Evolutionary conservation across 306 rosid species (phyloP), one percentile per base, ranked within the genome.

Genomic region (Astragalus glycyphyllos): DNA sequence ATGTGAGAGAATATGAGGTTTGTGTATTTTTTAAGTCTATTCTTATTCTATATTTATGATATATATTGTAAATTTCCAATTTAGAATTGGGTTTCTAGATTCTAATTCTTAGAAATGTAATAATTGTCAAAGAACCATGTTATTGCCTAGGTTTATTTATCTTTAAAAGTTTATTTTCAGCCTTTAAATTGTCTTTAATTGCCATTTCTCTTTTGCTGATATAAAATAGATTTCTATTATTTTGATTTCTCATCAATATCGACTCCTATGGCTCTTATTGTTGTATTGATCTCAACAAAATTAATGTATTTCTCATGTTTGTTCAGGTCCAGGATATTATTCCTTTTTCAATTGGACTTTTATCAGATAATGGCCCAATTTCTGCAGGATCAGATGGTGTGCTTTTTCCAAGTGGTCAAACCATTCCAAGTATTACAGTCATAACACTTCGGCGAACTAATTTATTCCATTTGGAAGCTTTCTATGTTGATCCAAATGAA

Each of bases 1-100:
- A 89, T 13, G 99, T 89, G 79, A 82, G 86, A 84, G 99, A 95
- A 41, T 95, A 89, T 10, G 96, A 95, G 97, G 99, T 95, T 63
- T 77, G 96, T 86, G 50, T 57, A 2, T 34, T 34, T 70, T 38
- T 63, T 55, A 47, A 11, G 11, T 65, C 42, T 26, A 70, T 77
- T 75, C 77, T 65, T 45, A 34, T 49, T 69, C 51, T 14, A 14
- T 15, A 6, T 44, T 16, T 53, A 15, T 49, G 54, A 73, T 55
- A 44, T 65, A 29, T 32, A 42, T 63, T 71, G 72, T 50, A 58
- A 26, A 48, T 38, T 38, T 38, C 37, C 61, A 56, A 45, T 58
- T 66, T 38, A 47, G 68, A 56, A 44, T 58, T 66, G 46, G 49
- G 67, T 67, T 60, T 58, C 16, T 59, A 50, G 48, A 73, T 60